These are phyloP conservation scores for Penicillium alfredii DNA, from an alignment of 495 filamentous ascomycete species.

Conservation along the genomic window DNA sequence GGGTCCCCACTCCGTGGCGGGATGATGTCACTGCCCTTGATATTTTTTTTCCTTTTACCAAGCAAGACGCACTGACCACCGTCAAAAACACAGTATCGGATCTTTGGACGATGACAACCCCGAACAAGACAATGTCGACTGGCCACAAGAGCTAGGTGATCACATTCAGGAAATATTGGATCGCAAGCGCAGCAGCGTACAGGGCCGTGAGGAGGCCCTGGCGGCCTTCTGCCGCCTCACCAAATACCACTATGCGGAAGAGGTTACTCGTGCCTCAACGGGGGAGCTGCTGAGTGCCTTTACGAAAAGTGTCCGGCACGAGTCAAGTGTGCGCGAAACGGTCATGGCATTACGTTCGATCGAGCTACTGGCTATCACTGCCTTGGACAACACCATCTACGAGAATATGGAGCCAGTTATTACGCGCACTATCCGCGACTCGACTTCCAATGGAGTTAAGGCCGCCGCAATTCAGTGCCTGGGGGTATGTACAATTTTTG, in stretches of 20 bases:
- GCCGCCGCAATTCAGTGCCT: constrained; percentile 71
- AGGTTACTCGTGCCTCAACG: constrained; percentile 56
- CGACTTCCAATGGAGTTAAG: constrained; percentile 59
- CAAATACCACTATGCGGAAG: constrained; percentile 64
- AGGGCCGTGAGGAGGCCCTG: constrained; percentile 70
- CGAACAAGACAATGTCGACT: constrained; percentile 50
- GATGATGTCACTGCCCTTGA: constrained; percentile 32
- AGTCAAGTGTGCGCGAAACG: constrained; percentile 66
- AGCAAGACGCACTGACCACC: constrained; percentile 8
- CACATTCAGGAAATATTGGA: constrained; percentile 79
- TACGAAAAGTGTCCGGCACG: constrained; percentile 64
- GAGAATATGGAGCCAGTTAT: constrained; percentile 57
- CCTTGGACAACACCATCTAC: constrained; percentile 63
- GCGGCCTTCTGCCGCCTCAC: constrained; percentile 64
- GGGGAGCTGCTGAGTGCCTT: constrained; percentile 66
- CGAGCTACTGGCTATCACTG: constrained; percentile 68
- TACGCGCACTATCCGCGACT: constrained; percentile 66
- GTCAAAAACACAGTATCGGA: constrained; percentile 17
- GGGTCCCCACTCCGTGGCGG: constrained; percentile 29
- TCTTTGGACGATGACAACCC: constrained; percentile 59
- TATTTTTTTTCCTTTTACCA: constrained; percentile 3
- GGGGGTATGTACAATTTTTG: constrained; percentile 66
- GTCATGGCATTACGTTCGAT: constrained; percentile 68
- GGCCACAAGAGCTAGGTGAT: constrained; percentile 62
- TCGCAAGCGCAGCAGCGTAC: constrained; percentile 76